Base-by-base conservation (phyloP, 306 rosid genomes). In the Leucaena leucocephala region DNA sequence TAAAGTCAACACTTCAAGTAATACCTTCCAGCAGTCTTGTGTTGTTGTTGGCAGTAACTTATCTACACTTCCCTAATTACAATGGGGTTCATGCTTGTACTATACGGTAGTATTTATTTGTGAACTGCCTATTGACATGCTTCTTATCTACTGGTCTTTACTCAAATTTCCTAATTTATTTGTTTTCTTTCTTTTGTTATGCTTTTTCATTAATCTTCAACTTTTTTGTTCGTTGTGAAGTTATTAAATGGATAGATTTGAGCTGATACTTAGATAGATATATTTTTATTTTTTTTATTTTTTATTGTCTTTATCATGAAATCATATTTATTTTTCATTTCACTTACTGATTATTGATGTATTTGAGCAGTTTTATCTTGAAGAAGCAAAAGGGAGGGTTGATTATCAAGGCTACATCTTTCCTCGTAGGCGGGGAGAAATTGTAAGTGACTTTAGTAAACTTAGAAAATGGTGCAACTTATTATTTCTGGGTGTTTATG, bases 361-460 rank as follows among this genome's bases (percentile, higher is more conserved):
- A 14, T 77, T 62, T 81, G 86, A 27, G 65, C 91, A 94, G 97
- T 92, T 92, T 87, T 95, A 92, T 88, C 96, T 87, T 63, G 98
- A 95, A 88, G 98, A 95, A 76, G 90, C 84, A 45, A 95, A 92
- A 77, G 98, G 97, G 72, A 87, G 76, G 35, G 86, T 95, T 75
- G 97, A 95, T 81, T 95, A 95, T 83, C 98, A 92, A 91, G 98
- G 98, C 78, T 92, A 95, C 71, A 90, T 95, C 68, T 91, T 89
- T 14, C 98, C 98, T 49, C 92, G 93, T 27, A 80, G 85, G 64
- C 90, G 94, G 19, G 96, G 98, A 62, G 74, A 92, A 79, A 66
- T 44, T 74, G 98, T 94, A 81, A 92, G 98, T 87, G 50, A 57
- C 72, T 71, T 64, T 55, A 12, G 1, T 13, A 2, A 44, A 9